These are phyloP conservation scores for Pholiota molesta DNA, from an alignment of 768 basidiomycete species.

Conservation along the genomic window DNA sequence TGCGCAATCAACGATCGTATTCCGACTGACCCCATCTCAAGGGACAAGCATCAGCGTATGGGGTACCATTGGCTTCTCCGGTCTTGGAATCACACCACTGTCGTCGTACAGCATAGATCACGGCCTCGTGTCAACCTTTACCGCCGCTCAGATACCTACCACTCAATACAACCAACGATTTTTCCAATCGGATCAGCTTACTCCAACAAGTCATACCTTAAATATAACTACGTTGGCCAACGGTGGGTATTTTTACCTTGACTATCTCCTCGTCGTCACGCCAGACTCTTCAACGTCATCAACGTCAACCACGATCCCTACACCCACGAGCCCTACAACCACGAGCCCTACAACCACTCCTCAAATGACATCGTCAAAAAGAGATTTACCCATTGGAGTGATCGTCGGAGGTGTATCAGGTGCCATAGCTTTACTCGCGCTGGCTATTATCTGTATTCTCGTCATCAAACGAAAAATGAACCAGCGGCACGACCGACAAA, in stretches of 20 bases:
- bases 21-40: neutral
- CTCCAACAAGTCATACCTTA: neutral
- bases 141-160: neutral
- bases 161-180: neutral
- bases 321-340: neutral
- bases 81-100: neutral
- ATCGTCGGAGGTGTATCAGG: neutral
- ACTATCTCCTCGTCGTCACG: neutral
- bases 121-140: neutral
- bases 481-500: neutral
- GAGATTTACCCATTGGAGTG: neutral
- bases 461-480: neutral
- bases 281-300: neutral
- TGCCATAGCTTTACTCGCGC: neutral
- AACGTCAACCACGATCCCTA: neutral
- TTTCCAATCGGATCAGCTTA: neutral
- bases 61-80: neutral
- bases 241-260: neutral
- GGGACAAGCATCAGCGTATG: neutral
- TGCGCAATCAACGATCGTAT: too few relatives aligned
- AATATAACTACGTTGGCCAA: neutral
- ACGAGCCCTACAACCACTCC: too few relatives aligned
- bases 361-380: neutral
- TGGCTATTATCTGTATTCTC: neutral
- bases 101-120: conserved; percentile 3